Conservation (phyloP, 352 stramenopile species). For the Phytophthora rubi region DNA sequence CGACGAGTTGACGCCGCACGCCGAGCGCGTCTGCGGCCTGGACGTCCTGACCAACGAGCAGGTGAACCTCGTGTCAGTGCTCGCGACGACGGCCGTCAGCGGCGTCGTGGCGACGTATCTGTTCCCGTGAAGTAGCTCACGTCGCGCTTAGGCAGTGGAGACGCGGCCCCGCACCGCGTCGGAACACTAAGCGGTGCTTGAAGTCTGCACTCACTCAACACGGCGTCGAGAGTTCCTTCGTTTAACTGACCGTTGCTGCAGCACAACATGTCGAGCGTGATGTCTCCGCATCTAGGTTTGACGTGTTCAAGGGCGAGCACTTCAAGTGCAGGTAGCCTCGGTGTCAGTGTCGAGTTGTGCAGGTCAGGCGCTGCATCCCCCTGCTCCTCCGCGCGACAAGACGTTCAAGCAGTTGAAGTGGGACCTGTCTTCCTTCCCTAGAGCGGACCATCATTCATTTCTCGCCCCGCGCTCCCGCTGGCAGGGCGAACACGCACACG, state of each 20-base stretch:
- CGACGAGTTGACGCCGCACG: conserved; percentile 28
- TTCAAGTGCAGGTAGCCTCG: neutral
- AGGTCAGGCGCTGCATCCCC: neutral
- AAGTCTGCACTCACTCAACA: conserved; percentile 7
- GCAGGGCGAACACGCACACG: neutral
- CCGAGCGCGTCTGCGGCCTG: conserved; percentile 33
- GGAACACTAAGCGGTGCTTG: neutral
- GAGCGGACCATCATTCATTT: conserved; percentile 1
- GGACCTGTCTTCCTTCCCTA: neutral
- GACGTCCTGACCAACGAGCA: conserved; percentile 75
- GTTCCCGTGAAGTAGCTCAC: conserved; percentile 32
- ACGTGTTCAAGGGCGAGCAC: neutral
- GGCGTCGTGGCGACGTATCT: conserved; percentile 47
- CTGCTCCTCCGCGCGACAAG: neutral
- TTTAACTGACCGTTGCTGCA: neutral
- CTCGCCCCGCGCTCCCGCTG: neutral
- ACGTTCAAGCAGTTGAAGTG: neutral
- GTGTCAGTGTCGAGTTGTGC: neutral
- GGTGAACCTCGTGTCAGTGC: conserved; percentile 74
- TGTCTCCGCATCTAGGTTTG: neutral
- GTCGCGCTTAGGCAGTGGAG: conserved; percentile 4
- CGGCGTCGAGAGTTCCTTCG: neutral
- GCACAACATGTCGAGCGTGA: neutral
- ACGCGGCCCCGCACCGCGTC: neutral
- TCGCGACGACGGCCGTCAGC: conserved; percentile 60